A percentile compares a stretch with the other conserved stretches of the same genome.
phyloP scores from a whole-genome alignment of 805 yeast species.

The Saturnispora sanitii region DNA sequence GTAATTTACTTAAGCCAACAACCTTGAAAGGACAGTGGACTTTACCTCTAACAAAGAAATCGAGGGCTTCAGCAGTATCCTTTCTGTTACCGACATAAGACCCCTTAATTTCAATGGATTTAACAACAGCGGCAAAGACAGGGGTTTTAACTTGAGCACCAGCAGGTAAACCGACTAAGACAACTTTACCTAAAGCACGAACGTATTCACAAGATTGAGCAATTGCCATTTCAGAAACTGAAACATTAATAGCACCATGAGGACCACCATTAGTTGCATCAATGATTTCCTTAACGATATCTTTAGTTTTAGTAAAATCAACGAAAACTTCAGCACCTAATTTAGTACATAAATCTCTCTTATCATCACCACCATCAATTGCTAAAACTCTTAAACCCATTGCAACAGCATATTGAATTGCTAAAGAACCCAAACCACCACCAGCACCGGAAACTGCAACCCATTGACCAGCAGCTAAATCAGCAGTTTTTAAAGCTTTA shows the following conservation, averaged over 20 bases:
- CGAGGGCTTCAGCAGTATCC: constrained; percentile 71
- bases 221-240: constrained; percentile 44
- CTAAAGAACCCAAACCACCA: constrained; percentile 73
- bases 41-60: constrained; percentile 58
- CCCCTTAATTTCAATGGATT: constrained; percentile 63
- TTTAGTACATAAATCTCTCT: constrained; percentile 40
- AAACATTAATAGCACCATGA: constrained; percentile 61
- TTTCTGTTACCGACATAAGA: constrained; percentile 87
- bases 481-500: constrained; percentile 79
- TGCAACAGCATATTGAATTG: constrained; percentile 66
- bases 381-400: constrained; percentile 65
- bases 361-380: constrained; percentile 68
- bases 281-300: constrained; percentile 32
- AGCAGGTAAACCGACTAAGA: constrained; percentile 65
- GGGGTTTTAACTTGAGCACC: constrained; percentile 62
- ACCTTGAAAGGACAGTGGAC: constrained; percentile 58
- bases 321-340: constrained; percentile 58
- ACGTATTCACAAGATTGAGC: constrained; percentile 49
- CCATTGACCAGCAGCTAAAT: constrained; percentile 64
- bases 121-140: constrained; percentile 66
- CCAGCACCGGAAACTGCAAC: constrained; percentile 71
- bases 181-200: constrained; percentile 52
- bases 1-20: constrained; percentile 65
- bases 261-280: constrained; percentile 42
- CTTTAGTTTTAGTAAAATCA: constrained; percentile 40